Base-by-base conservation (phyloP, 345 rosid genomes). In the Abelmoschus esculentus region DNA sequence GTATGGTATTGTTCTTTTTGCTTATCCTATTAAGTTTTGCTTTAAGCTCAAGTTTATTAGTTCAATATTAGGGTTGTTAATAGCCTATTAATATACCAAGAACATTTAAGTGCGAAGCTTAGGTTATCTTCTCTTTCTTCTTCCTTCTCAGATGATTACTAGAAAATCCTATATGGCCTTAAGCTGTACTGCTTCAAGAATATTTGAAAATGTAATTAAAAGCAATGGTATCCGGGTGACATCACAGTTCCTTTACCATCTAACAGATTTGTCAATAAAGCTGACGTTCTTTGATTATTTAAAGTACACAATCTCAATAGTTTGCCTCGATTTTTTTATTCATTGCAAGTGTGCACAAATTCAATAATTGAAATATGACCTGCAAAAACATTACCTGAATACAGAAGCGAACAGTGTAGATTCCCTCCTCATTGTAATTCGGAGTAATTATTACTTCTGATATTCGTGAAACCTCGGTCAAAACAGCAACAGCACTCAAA, bases 351-450 rank as follows among this genome's bases (percentile, higher is more conserved):
- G 36, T 14, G 19, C 22, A 22, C 17, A 47, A 13, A 65, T 44
- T 44, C 55, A 26, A 22, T 64, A 44, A 22, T 38, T 3, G 12
- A 60, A 49, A 73, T 61, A 67, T 32, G 75, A 67, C 55, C 28
- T 29, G 19, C 46, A 29, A 62, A 38, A 8, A 63, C 67, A 17
- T 73, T 82, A 96, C 99, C 99, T 96, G 99, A 78, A 96, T 92
- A 80, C 99, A 96, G 75, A 96, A 96, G 73, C 99, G 97, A 74
- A 92, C 96, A 32, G 99, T 96, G 83, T 96, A 96, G 78, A 96
- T 86, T 79, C 99, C 99, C 84, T 96, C 99, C 79, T 90, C 98
- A 13, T 92, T 96, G 80, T 89, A 96, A 54, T 92, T 96, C 64
- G 96, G 97, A 70, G 99, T 92, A 61, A 96, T 96, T 75, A 96